Evolutionary conservation across 2,329 filamentous ascomycete genomes (phyloP), one percentile per base, ranked within the genome.

Genomic region (Aspergillus sp.): DNA sequence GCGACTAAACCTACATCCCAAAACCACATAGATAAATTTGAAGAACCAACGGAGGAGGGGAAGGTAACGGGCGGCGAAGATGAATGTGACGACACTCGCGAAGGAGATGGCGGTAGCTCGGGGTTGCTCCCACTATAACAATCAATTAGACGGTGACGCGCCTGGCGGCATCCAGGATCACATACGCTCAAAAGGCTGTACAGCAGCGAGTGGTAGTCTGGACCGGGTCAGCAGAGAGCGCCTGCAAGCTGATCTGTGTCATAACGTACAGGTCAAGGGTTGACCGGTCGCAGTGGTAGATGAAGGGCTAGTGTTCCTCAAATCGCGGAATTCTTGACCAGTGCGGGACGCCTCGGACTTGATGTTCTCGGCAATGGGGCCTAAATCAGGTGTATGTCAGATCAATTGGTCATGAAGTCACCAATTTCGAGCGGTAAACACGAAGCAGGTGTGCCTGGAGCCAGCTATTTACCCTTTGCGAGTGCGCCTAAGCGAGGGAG

Each of bases 121-220:
- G 59, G 86, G 86, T 77, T 87, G 86, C 76, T 87, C 85, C 86
- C 86, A 89, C 82, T 84, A 62, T 23, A 39, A 41, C n/a, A 21
- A 21, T 41, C 17, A 23, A 19, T 30, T 30, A 32, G 15, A 45
- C 10, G 28, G 5, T n/a, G 19, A 15, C 17, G 19, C 12, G n/a
- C 39, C 21, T 32, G 50, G 19, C 48, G 17, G 38, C 15, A 47
- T 48, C 23, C n/a, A 54, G 19, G 23, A 54, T 15, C 45, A 76
- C 82, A 74, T 70, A 84, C 82, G 79, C 85, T 88, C 69, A 89
- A 73, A 51, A 89, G 80, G 67, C 84, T 85, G 76, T 89, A 88
- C 77, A 89, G 84, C 78, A 87, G 79, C 67, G 85, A 88, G 75
- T 89, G 87, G 76, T 88, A 89, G 76, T 87, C 82, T 84, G 58